Conservation (phyloP, 306 rosid species). For the Quercus variabilis region DNA sequence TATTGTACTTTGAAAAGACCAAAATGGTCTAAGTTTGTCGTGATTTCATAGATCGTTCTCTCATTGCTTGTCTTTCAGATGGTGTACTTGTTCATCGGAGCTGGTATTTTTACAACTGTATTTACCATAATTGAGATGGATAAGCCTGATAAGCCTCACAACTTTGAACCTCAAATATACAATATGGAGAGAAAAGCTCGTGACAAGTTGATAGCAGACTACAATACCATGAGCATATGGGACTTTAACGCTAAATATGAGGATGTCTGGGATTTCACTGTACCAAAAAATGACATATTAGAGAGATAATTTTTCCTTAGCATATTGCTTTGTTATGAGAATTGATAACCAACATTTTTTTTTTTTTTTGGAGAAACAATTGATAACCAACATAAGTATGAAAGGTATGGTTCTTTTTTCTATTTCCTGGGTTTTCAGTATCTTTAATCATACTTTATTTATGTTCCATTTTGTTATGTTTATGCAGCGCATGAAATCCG, state of each 20-base stretch:
- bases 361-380: neutral
- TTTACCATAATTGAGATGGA: slow-evolving; percentile 96
- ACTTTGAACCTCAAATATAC: slow-evolving; percentile 95
- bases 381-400: slow-evolving; percentile 12
- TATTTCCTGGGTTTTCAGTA: neutral
- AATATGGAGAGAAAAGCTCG: slow-evolving; percentile 91
- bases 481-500: neutral
- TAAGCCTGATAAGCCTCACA: slow-evolving; percentile 88
- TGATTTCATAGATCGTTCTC: neutral
- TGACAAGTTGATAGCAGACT: slow-evolving; percentile 87
- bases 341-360: slow-evolving; percentile 6
- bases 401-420: slow-evolving; percentile 5
- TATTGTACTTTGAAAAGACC: neutral
- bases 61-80: slow-evolving; percentile 47
- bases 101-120: slow-evolving; percentile 64
- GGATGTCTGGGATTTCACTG: slow-evolving; percentile 90
- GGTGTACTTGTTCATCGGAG: slow-evolving; percentile 80
- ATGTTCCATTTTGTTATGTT: neutral
- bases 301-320: slow-evolving; percentile 38
- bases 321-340: neutral
- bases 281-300: slow-evolving; percentile 54
- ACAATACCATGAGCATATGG: slow-evolving; percentile 91
- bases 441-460: neutral
- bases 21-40: neutral
- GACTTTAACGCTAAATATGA: slow-evolving; percentile 90